phyloP scores from a whole-genome alignment of 176 grass and related monocot genomes.

The Ananas comosus region DNA sequence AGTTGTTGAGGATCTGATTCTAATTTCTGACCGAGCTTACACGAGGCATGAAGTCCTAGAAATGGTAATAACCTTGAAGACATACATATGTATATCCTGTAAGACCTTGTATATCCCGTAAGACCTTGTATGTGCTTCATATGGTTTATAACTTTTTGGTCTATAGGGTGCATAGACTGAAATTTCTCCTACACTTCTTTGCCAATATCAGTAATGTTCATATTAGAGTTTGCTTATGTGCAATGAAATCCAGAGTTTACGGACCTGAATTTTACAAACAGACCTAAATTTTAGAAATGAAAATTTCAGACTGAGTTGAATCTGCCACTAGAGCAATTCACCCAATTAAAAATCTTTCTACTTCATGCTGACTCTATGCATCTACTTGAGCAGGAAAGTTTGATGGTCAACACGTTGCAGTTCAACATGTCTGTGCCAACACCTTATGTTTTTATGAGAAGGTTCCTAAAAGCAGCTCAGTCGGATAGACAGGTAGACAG shows the following conservation, averaged over 20 bases:
- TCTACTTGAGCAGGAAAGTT: conserved; percentile 59
- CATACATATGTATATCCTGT: no score
- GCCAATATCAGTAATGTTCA: no score
- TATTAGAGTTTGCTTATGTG: no score
- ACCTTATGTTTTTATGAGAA: conserved; percentile 77
- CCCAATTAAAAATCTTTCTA: background rate
- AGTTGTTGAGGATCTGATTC: conserved; percentile 69
- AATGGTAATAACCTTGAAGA: conserved; percentile 46
- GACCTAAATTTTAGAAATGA: no score
- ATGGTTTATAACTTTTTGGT: background rate
- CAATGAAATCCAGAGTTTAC: no score
- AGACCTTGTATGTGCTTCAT: no score
- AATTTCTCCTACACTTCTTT: no score
- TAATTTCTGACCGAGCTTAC: conserved; percentile 69
- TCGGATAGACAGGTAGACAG: conserved; percentile 56
- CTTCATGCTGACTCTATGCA: background rate
- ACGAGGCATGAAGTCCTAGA: conserved; percentile 62
- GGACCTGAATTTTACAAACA: no score
- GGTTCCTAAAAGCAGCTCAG: conserved; percentile 83
- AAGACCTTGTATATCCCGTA: no score
- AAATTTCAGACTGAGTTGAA: background rate
- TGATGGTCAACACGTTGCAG: conserved; percentile 52
- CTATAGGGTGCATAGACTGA: background rate
- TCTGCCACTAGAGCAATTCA: no score
- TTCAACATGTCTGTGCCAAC: conserved; percentile 93